A percentile compares a stretch with the other conserved stretches of the same genome.
Conservation (phyloP, 2,329 filamentous ascomycete species). For the Alternaria dauci region DNA sequence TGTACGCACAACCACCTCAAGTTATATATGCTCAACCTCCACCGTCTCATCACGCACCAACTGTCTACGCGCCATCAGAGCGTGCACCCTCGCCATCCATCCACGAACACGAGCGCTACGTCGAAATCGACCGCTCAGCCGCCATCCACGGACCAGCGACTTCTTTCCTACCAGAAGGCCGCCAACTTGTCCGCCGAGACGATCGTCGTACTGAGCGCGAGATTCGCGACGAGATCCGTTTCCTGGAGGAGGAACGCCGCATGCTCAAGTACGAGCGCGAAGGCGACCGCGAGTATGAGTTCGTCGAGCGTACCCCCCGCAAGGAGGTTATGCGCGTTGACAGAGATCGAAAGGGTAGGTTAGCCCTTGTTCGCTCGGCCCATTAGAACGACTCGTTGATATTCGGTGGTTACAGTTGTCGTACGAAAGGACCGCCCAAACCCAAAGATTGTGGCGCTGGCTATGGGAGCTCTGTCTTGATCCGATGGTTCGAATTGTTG, state of each 20-base stretch:
- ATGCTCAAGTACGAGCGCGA: slow-evolving; percentile 66
- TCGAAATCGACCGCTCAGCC: slow-evolving; percentile 58
- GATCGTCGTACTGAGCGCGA: slow-evolving; percentile 63
- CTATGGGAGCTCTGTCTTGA: slow-evolving; percentile 19
- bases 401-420: slow-evolving; percentile 40
- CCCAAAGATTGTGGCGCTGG: slow-evolving; percentile 52
- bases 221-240: slow-evolving; percentile 75
- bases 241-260: slow-evolving; percentile 72
- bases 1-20: slow-evolving; percentile 26
- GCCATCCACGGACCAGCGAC: slow-evolving; percentile 57
- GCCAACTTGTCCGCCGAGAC: slow-evolving; percentile 30
- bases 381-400: slow-evolving; percentile 55
- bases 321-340: slow-evolving; percentile 73
- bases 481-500: background rate
- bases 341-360: slow-evolving; percentile 95
- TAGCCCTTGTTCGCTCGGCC: slow-evolving; percentile 82
- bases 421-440: slow-evolving; percentile 48
- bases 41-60: slow-evolving; percentile 34
- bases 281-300: slow-evolving; percentile 65
- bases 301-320: slow-evolving; percentile 63
- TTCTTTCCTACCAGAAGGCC: slow-evolving; percentile 58
- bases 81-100: slow-evolving; percentile 45
- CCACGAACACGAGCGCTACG: slow-evolving; percentile 46
- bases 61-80: slow-evolving; percentile 44
- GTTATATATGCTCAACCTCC: slow-evolving; percentile 18